Base-by-base conservation (phyloP, 768 basidiomycete genomes). In the Cantharellus anzutake region DNA sequence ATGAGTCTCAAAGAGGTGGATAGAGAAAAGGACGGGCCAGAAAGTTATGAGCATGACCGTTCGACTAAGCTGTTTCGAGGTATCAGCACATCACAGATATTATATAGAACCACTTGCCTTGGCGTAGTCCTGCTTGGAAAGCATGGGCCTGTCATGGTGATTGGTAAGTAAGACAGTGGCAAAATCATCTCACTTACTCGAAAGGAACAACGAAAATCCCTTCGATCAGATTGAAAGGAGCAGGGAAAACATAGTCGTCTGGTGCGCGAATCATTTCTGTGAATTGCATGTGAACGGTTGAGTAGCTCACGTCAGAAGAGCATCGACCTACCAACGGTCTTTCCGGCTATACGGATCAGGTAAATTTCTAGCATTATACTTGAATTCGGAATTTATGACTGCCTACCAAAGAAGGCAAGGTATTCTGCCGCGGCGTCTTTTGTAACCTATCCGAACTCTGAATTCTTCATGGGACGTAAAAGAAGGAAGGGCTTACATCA, bases 181-280 rank as follows among this genome's bases (percentile, higher is more conserved):
- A 59, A 41, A 51, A 50, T 16, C 53, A 58, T 14, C 5, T 4
- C 35, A 74, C 86, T 66, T 65, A 94, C 90, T 94, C 92, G 56
- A 89, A 75, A 16, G 93, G 93, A 2, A 82, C 86, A 60, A 94
- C 73, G 38, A 94, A 71, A 67, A 90, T 68, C 0, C 75, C 73
- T 70, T 97, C 93, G 62, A 93, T 71, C 37, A 96, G 72, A 68
- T 94, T 96, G 75, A 94, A 93, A 1, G 93, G 93, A 0, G 92
- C 86, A 40, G 53, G 57, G 39, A 59, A 63, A 5, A 63, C 61
- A 50, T 37, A 65, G n/a, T 79, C 77, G 70, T 90, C 87, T 3
- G 88, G 88, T 1, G 88, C 87, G 53, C 89, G 73, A 60, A 89
- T 85, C 87, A 89, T 86, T 11, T 39, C 59, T 62, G 60, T 59